Evolutionary conservation across 2,329 filamentous ascomycete species (phyloP).

Genomic region (Ophiostoma sp.): DNA sequence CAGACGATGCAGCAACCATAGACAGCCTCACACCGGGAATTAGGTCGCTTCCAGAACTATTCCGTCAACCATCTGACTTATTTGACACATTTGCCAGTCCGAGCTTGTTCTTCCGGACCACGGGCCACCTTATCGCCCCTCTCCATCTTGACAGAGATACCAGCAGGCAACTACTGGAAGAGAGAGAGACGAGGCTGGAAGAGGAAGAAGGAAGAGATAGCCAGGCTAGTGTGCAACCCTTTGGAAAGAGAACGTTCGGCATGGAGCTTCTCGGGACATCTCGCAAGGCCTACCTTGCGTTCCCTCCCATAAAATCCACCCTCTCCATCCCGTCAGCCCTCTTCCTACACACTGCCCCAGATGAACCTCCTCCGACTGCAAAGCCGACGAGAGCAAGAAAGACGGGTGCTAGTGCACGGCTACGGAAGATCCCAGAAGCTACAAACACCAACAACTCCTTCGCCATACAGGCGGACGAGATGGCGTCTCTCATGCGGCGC

Average conservation of each 20-base stretch:
- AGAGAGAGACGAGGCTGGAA: not conserved
- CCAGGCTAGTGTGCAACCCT: not conserved
- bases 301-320: conserved; percentile 50
- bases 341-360: conserved; percentile 47
- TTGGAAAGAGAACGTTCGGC: conserved; percentile 21
- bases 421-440: conserved; percentile 15
- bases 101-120: conserved; percentile 57
- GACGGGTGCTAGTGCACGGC: not conserved
- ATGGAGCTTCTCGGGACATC: conserved; percentile 33
- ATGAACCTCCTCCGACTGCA: conserved; percentile 25
- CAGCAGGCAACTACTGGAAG: conserved; percentile 9
- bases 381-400: not conserved
- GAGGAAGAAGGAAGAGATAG: not conserved
- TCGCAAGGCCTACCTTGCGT: conserved; percentile 47
- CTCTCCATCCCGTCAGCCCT: conserved; percentile 53
- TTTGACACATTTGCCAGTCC: conserved; percentile 64
- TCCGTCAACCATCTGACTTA: conserved; percentile 48
- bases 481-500: conserved; percentile 50
- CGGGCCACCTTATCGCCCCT: conserved; percentile 49
- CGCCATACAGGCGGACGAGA: conserved; percentile 47
- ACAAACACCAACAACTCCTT: conserved; percentile 45
- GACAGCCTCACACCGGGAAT: conserved; percentile 36
- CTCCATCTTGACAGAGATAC: conserved; percentile 32
- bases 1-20: conserved; percentile 39
- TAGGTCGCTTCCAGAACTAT: conserved; percentile 41